A percentile compares a stretch with the other conserved stretches of the same genome.
These are phyloP conservation scores for Melanopsichium pennsylvanicum DNA, from an alignment of 1,284 basidiomycete species.

Conservation along the genomic window DNA sequence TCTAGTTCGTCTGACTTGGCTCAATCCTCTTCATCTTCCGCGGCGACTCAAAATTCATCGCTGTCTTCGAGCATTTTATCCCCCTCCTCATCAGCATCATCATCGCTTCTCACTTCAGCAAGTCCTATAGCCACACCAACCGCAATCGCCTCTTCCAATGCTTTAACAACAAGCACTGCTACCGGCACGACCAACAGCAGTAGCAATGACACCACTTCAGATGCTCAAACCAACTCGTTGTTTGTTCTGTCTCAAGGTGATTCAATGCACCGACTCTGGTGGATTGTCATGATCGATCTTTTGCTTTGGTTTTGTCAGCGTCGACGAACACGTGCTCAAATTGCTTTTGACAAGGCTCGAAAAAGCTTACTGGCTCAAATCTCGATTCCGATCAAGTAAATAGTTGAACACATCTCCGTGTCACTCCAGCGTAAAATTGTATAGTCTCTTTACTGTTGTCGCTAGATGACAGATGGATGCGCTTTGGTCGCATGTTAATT, in stretches of 20 bases:
- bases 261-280: constrained; percentile 25
- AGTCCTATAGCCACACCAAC: not conserved
- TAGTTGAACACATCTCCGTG: too few species aligned
- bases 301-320: constrained; percentile 21
- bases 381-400: not conserved
- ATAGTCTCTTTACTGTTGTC: too few species aligned
- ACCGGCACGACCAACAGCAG: not conserved
- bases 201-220: too few species aligned
- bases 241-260: not conserved
- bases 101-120: not conserved
- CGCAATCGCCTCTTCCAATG: not conserved
- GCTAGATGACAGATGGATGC: too few species aligned
- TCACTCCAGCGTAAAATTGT: too few species aligned
- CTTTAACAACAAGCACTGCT: not conserved
- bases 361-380: not conserved
- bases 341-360: constrained; percentile 5
- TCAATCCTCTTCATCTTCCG: too few species aligned
- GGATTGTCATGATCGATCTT: constrained; percentile 25
- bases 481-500: too few species aligned
- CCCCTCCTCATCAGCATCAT: not conserved
- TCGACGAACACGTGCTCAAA: constrained; percentile 15
- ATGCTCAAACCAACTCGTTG: not conserved
- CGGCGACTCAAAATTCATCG: too few species aligned
- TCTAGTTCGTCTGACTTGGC: too few species aligned
- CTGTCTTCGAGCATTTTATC: not conserved